Evolutionary conservation across 352 stramenopile species (phyloP).

Genomic region (Discostella stelligera): DNA sequence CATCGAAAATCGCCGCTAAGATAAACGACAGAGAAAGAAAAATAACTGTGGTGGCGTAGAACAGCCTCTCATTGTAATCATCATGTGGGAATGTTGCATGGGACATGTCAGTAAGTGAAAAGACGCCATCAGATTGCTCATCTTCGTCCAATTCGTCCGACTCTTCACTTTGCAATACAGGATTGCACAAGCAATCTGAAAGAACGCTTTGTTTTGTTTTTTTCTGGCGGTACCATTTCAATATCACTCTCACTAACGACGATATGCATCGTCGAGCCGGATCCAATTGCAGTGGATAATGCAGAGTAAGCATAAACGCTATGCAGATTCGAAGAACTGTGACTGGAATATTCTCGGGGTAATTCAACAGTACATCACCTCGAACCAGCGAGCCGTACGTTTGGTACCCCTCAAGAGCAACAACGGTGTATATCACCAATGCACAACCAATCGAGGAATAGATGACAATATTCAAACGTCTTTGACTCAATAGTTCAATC

Average conservation of each 20-base stretch:
- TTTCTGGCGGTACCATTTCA: slow-evolving; percentile 17
- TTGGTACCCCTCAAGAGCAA: slow-evolving; percentile 55
- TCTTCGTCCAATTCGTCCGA: slow-evolving; percentile 3
- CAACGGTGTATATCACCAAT: slow-evolving; percentile 51
- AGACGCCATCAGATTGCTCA: neutral
- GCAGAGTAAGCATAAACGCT: slow-evolving; percentile 52
- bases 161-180: neutral
- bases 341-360: slow-evolving; percentile 54
- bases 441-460: slow-evolving; percentile 43
- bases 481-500: slow-evolving; percentile 42
- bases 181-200: neutral
- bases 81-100: slow-evolving; percentile 2
- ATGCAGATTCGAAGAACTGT: slow-evolving; percentile 60
- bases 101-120: slow-evolving; percentile 1
- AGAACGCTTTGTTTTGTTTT: slow-evolving; percentile 7
- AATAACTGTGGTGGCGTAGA: slow-evolving; percentile 51
- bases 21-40: slow-evolving; percentile 55
- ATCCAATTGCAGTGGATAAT: slow-evolving; percentile 67
- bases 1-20: slow-evolving; percentile 56
- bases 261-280: slow-evolving; percentile 52
- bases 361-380: slow-evolving; percentile 66
- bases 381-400: slow-evolving; percentile 56
- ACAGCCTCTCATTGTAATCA: slow-evolving; percentile 17
- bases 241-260: slow-evolving; percentile 36
- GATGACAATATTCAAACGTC: slow-evolving; percentile 56